These are phyloP conservation scores for Dioscorea alata DNA, from an alignment of 106 monocot species.

Conservation along the genomic window DNA sequence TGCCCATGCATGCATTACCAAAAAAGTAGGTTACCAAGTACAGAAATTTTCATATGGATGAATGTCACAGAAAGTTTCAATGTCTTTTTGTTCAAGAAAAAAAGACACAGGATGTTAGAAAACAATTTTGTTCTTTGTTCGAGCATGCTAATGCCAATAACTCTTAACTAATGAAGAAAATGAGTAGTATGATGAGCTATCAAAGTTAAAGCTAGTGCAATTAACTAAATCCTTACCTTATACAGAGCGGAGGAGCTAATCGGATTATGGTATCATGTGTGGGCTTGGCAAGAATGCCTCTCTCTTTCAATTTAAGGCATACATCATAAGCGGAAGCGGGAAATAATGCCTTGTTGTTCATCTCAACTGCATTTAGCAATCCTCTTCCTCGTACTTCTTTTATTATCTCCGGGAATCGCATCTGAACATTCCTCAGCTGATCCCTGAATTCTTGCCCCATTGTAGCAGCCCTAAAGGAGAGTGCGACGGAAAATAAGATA, in stretches of 20 bases:
- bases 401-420: conserved; percentile 68
- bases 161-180: too few relatives aligned
- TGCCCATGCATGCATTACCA: too few relatives aligned
- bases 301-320: conserved; percentile 91
- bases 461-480: conserved; percentile 60
- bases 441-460: conserved; percentile 74
- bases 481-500: neutral
- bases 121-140: too few relatives aligned
- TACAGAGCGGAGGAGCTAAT: conserved; percentile 84
- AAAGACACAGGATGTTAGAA: too few relatives aligned
- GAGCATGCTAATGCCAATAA: too few relatives aligned
- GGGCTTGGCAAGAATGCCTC: conserved; percentile 96
- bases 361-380: conserved; percentile 87
- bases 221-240: conserved; percentile 45
- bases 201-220: too few relatives aligned
- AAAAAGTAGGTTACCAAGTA: too few relatives aligned
- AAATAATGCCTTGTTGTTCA: conserved; percentile 49
- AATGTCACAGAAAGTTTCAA: too few relatives aligned
- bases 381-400: conserved; percentile 91
- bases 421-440: conserved; percentile 54
- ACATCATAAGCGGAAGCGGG: conserved; percentile 89
- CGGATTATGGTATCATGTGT: conserved; percentile 95
- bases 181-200: too few relatives aligned
- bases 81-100: too few relatives aligned
- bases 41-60: too few relatives aligned